Evolutionary conservation across 768 basidiomycete species (phyloP).

Genomic region (Gelatoporia subvermispora): DNA sequence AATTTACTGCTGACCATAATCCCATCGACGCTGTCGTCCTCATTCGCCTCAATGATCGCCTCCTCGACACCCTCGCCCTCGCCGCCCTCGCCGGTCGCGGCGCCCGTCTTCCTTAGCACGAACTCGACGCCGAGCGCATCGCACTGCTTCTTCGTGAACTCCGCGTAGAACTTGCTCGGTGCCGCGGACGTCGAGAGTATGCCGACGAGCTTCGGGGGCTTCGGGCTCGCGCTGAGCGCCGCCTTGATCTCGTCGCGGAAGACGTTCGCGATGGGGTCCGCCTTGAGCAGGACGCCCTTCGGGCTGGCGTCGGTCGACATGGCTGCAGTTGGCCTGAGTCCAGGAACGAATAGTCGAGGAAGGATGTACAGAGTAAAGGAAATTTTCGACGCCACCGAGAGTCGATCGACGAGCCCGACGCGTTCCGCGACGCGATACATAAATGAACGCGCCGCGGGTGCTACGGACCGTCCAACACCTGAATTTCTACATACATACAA

Average conservation of each 20-base stretch:
- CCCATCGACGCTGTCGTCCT: conserved; percentile 78
- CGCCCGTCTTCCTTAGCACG: conserved; percentile 68
- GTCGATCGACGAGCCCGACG: too few species aligned
- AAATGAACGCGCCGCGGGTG: too few species aligned
- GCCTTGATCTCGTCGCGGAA: conserved; percentile 68
- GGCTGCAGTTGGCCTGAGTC: neutral
- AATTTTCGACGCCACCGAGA: too few species aligned
- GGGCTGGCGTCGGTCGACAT: conserved; percentile 33
- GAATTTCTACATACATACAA: too few species aligned
- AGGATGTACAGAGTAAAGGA: too few species aligned
- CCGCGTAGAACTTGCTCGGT: conserved; percentile 78
- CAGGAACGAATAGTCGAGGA: too few species aligned
- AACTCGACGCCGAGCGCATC: conserved; percentile 84
- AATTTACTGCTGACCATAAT: conserved; percentile 71
- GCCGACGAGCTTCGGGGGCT: conserved; percentile 76
- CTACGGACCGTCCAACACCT: too few species aligned
- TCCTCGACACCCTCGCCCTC: conserved; percentile 93
- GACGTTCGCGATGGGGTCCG: conserved; percentile 66
- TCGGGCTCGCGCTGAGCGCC: conserved; percentile 31
- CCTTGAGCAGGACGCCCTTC: conserved; percentile 76
- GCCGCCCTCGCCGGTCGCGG: conserved; percentile 48
- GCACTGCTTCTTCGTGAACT: conserved; percentile 91
- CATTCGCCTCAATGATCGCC: conserved; percentile 93
- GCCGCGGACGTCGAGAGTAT: conserved; percentile 83
- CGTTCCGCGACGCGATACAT: too few species aligned